Percentiles rank a stretch among this genome's conserved stretches.
Conservation (phyloP, 345 rosid species). For the Eucalyptus sp. region DNA sequence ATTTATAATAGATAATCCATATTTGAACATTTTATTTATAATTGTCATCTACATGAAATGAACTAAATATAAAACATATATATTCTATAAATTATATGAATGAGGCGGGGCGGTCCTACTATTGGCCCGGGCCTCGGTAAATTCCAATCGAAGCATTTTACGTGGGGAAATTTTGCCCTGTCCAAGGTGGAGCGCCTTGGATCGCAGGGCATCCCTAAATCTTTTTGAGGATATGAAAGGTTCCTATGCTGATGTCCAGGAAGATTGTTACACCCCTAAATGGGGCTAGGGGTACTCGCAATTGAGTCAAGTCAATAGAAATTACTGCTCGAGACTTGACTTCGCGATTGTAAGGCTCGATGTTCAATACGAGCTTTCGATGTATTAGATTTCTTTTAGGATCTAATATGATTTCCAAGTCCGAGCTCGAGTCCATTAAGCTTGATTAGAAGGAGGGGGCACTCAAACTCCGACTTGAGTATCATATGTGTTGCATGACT, state of each 20-base stretch:
- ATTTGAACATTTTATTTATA: background rate
- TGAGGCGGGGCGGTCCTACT: background rate
- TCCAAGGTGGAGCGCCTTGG: background rate
- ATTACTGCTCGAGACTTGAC: background rate
- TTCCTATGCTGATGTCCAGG: background rate
- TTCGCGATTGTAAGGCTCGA: background rate
- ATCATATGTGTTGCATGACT: background rate
- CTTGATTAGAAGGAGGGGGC: background rate
- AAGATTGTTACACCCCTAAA: background rate
- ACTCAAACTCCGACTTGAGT: background rate
- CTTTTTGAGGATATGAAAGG: background rate
- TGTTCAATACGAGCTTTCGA: background rate
- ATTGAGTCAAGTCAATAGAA: background rate
- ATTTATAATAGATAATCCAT: background rate
- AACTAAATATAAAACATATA: background rate
- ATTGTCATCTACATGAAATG: background rate
- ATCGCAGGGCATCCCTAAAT: background rate
- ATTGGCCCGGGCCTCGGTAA: too few species aligned
- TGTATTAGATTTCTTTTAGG: background rate
- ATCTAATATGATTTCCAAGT: background rate
- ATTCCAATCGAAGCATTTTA: background rate
- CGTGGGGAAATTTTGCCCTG: background rate
- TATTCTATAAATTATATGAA: background rate
- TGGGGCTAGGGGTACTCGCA: background rate
- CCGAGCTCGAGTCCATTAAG: background rate